phyloP scores from a whole-genome alignment of 139 green algal species.

The Bryopsis sp. region DNA sequence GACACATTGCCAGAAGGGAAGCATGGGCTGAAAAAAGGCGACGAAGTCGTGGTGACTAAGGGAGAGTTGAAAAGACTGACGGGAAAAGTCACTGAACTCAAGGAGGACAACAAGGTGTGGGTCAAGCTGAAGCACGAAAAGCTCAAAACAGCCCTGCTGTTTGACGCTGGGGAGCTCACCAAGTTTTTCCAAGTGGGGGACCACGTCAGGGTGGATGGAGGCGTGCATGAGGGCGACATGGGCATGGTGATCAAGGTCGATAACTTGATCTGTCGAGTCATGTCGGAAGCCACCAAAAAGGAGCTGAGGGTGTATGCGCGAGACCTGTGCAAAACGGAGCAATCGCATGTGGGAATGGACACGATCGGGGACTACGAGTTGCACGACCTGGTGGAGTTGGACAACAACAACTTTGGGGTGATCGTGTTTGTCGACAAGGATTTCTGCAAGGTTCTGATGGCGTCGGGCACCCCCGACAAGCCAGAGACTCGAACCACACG shows the following conservation, averaged over 20 bases:
- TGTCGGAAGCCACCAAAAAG: constrained; percentile 61
- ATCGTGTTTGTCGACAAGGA: constrained; percentile 72
- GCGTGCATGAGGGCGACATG: constrained; percentile 64
- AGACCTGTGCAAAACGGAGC: constrained; percentile 65
- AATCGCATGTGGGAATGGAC: constrained; percentile 43
- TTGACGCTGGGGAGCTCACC: constrained; percentile 48
- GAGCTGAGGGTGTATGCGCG: constrained; percentile 76
- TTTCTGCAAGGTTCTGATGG: constrained; percentile 38
- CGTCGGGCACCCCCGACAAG: constrained; percentile 45
- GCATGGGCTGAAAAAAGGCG: constrained; percentile 30
- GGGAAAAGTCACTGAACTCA: constrained; percentile 47
- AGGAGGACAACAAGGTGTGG: constrained; percentile 43
- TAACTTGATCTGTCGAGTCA: constrained; percentile 44
- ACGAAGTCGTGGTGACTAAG: constrained; percentile 50
- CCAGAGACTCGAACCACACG: constrained; percentile 57
- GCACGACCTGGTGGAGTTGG: constrained; percentile 87
- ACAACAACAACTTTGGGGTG: constrained; percentile 43
- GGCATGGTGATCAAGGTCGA: constrained; percentile 75
- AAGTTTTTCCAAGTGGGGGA: constrained; percentile 77
- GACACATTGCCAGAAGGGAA: constrained; percentile 20
- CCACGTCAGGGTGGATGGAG: constrained; percentile 76
- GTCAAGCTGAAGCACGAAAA: constrained; percentile 6
- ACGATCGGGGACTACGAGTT: constrained; percentile 79
- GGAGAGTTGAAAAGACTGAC: constrained; percentile 79
- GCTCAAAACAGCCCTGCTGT: constrained; percentile 37